Conservation (phyloP, 345 rosid species). For the Psidium friedrichsthalianum region DNA sequence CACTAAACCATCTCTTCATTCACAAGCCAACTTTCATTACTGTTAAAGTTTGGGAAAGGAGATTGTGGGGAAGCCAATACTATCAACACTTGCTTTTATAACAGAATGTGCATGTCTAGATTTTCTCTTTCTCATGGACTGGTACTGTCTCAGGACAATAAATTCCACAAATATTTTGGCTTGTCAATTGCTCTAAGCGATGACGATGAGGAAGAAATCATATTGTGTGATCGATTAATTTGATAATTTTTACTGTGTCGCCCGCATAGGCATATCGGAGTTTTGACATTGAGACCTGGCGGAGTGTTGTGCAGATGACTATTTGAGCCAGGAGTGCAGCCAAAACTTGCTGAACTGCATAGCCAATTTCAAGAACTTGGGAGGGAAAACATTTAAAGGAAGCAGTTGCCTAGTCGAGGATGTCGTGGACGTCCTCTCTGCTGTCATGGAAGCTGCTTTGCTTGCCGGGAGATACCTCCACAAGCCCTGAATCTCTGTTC, state of each 20-base stretch:
- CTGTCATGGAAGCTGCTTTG: slow-evolving; percentile 82
- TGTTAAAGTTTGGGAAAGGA: background rate
- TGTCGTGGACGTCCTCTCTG: slow-evolving; percentile 50
- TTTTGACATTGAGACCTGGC: background rate
- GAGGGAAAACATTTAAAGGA: slow-evolving; percentile 49
- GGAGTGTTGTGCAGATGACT: slow-evolving; percentile 42
- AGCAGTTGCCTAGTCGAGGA: slow-evolving; percentile 47
- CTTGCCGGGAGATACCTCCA: slow-evolving; percentile 74
- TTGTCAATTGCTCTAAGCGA: background rate
- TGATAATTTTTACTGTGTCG: background rate
- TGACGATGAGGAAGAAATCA: background rate
- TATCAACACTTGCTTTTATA: background rate
- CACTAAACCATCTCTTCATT: background rate
- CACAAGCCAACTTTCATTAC: background rate
- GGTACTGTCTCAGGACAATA: background rate
- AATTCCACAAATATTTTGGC: background rate
- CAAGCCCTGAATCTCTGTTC: slow-evolving; percentile 34
- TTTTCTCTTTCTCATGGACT: background rate
- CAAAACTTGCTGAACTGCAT: slow-evolving; percentile 61
- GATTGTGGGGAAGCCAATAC: background rate
- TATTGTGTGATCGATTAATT: background rate
- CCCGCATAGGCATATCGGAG: background rate
- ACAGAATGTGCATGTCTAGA: background rate
- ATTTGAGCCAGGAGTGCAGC: slow-evolving; percentile 88
- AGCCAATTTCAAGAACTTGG: slow-evolving; percentile 32